These are phyloP conservation scores for Suillus spraguei DNA, from an alignment of 768 basidiomycete genomes.

Conservation along the genomic window DNA sequence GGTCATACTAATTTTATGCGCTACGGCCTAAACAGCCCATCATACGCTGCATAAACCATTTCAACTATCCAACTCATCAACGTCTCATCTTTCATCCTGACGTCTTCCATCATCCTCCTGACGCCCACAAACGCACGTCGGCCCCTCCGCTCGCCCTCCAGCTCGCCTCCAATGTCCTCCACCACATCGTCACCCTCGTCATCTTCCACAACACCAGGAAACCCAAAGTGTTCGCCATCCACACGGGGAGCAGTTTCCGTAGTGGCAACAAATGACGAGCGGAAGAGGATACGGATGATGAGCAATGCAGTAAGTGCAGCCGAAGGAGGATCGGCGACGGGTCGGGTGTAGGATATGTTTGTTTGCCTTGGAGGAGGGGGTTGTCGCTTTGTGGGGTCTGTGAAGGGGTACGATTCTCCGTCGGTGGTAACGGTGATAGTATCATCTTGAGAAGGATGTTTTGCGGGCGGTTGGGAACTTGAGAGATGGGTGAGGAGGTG, in stretches of 20 bases:
- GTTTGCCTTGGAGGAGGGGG: slow-evolving; percentile 73
- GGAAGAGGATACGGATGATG: slow-evolving; percentile 81
- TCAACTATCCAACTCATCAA: slow-evolving; percentile 62
- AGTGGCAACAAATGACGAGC: slow-evolving; percentile 72
- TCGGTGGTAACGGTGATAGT: slow-evolving; percentile 67
- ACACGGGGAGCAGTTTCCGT: slow-evolving; percentile 64
- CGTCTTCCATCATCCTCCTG: slow-evolving; percentile 59
- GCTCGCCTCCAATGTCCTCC: slow-evolving; percentile 43
- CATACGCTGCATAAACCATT: slow-evolving; percentile 55
- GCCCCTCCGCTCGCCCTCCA: slow-evolving; percentile 72
- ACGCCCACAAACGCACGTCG: slow-evolving; percentile 69
- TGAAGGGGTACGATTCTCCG: slow-evolving; percentile 55
- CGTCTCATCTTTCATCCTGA: slow-evolving; percentile 65
- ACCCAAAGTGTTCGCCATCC: slow-evolving; percentile 87
- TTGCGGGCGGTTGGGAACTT: slow-evolving; percentile 51
- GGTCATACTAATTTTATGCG: background rate
- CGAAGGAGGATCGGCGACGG: slow-evolving; percentile 66
- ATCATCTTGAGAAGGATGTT: slow-evolving; percentile 73
- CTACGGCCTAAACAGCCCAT: slow-evolving; percentile 30
- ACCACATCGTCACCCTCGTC: slow-evolving; percentile 57
- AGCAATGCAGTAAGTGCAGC: slow-evolving; percentile 80
- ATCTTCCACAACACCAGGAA: slow-evolving; percentile 82
- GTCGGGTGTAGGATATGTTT: slow-evolving; percentile 58
- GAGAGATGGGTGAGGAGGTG: slow-evolving; percentile 83
- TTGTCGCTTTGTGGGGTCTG: slow-evolving; percentile 66